Percentiles rank a stretch among this genome's conserved stretches.
Conservation (phyloP, 495 filamentous ascomycete genomes). For the Letharia columbiana region DNA sequence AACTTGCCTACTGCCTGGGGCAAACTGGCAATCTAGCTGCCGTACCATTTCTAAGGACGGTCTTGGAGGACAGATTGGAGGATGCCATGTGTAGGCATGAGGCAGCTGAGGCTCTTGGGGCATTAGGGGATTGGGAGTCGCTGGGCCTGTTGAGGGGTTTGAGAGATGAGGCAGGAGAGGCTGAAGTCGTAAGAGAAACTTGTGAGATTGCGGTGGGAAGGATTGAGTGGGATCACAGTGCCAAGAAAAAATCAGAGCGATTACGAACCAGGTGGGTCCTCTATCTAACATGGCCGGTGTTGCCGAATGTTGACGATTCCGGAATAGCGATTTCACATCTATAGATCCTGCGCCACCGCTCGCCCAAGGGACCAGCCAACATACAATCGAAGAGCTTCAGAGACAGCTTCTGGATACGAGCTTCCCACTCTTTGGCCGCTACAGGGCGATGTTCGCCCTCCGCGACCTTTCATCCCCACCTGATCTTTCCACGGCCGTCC, state of each 20-base stretch:
- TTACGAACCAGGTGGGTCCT: constrained; percentile 61
- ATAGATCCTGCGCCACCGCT: constrained; percentile 93
- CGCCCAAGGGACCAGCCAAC: constrained; percentile 47
- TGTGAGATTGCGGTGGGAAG: constrained; percentile 93
- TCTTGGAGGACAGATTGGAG: constrained; percentile 70
- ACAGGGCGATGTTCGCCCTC: constrained; percentile 95
- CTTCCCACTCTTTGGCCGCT: constrained; percentile 79
- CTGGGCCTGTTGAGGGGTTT: constrained; percentile 62
- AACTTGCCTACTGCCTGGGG: constrained; percentile 93
- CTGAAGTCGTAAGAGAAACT: constrained; percentile 79
- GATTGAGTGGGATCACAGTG: constrained; percentile 85
- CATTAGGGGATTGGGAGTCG: constrained; percentile 65
- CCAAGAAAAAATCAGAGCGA: constrained; percentile 60
- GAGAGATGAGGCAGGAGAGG: constrained; percentile 61
- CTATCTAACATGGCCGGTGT: constrained; percentile 21
- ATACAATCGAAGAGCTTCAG: constrained; percentile 66
- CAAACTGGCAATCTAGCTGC: constrained; percentile 73
- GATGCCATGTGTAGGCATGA: constrained; percentile 96
- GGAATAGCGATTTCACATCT: constrained; percentile 75
- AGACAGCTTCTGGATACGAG: constrained; percentile 67
- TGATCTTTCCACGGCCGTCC: constrained; percentile 75
- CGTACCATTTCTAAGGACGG: constrained; percentile 59
- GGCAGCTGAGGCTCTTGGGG: constrained; percentile 90
- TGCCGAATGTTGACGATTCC: constrained; percentile 10
- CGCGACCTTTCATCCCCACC: constrained; percentile 89